A percentile compares a stretch with the other conserved stretches of the same genome.
Evolutionary conservation across 371 early-diverging fungal genomes (phyloP).

Genomic region (Coemansia sp.): DNA sequence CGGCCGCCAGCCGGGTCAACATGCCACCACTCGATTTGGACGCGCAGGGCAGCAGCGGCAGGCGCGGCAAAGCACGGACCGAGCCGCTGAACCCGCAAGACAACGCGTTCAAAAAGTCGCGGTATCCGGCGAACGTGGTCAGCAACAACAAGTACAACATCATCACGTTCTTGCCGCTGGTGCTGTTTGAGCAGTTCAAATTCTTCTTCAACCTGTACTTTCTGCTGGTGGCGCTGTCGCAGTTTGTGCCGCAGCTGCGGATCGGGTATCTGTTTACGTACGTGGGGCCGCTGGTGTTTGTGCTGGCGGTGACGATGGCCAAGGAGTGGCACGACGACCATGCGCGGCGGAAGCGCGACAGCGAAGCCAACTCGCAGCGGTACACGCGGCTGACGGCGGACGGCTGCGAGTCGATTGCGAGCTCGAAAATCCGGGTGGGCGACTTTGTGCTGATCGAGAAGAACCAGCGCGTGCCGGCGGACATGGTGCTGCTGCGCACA

Average conservation of each 20-base stretch:
- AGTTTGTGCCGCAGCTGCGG: slow-evolving; percentile 82
- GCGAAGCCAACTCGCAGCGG: slow-evolving; percentile 88
- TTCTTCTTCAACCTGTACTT: slow-evolving; percentile 98
- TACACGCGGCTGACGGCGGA: slow-evolving; percentile 63
- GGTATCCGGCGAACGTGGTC: slow-evolving; percentile 82
- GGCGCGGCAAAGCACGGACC: slow-evolving; percentile 24
- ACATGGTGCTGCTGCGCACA: slow-evolving; percentile 87
- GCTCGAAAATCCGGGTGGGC: slow-evolving; percentile 89
- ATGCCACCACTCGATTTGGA: neutral
- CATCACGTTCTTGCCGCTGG: slow-evolving; percentile 86
- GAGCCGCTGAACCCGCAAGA: slow-evolving; percentile 45
- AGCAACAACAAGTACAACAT: slow-evolving; percentile 96
- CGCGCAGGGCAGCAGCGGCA: neutral
- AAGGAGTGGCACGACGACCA: slow-evolving; percentile 98
- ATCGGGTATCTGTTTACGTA: slow-evolving; percentile 92
- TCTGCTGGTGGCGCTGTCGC: slow-evolving; percentile 91
- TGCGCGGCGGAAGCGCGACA: slow-evolving; percentile 86
- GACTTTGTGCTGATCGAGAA: slow-evolving; percentile 90
- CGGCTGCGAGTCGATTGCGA: slow-evolving; percentile 71
- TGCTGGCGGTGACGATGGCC: slow-evolving; percentile 87
- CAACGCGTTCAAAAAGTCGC: slow-evolving; percentile 22
- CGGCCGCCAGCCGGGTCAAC: neutral
- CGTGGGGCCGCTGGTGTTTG: slow-evolving; percentile 94
- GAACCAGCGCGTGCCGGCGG: slow-evolving; percentile 93
- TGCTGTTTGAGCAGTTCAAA: slow-evolving; percentile 96